Evolutionary conservation across 148 eudicot species (phyloP), one percentile per base, ranked within the genome.

Genomic region (Vaccinium corymbosum): DNA sequence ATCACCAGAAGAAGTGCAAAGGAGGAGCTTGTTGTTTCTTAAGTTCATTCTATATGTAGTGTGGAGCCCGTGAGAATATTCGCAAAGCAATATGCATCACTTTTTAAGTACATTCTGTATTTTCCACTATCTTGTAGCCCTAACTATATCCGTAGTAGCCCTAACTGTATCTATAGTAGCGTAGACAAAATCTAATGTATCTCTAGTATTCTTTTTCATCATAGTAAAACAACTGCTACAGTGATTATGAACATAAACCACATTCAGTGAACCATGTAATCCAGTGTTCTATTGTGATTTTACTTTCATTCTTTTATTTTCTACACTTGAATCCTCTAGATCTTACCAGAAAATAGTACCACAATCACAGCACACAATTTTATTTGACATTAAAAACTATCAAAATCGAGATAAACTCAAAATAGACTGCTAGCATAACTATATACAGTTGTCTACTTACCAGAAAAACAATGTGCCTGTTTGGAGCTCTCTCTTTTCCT

Each of bases 401-500:
- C 61, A 22, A 53, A 25, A 52, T 71, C 61, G 11, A 53, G 29
- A 29, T 13, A 17, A 16, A 74, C 19, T 38, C 15, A 12, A 22
- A 56, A 56, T 29, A 68, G 46, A 4, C 16, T 27, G 83, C 46
- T 25, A 29, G 48, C 52, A 51, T 29, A 71, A 82, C 19, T 25
- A 1, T 11, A 76, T 9, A 76, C 15, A 8, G 53, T 15, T 68
- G 32, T 46, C 25, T 7, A 84, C 22, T 8, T 81, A 92, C 95
- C 95, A 87, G 85, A 80, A 74, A 86, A 83, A 53, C 27, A 55
- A 57, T 48, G 86, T 17, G 15, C 80, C 64, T 81, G 82, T 50
- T 74, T 81, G 15, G 84, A 84, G 82, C 53, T 86, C 56, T 73
- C 87, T 17, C 81, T 81, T 79, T 88, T 88, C 78, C 84, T 87